Evolutionary conservation across 169 alveolate species (phyloP).

Genomic region (Plasmodium adleri): DNA sequence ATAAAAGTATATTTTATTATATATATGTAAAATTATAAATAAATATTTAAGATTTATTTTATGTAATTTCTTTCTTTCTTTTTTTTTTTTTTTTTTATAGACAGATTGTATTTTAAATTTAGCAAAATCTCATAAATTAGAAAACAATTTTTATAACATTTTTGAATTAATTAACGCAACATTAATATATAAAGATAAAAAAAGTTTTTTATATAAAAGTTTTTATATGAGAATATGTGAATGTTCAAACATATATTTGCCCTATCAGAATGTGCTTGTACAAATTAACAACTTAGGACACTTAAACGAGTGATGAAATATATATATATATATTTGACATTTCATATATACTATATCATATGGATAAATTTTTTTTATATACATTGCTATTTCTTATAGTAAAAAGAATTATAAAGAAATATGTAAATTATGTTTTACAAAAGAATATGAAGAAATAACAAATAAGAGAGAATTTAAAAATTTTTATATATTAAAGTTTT

Average conservation of each 20-base stretch:
- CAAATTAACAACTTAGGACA: constrained; percentile 39
- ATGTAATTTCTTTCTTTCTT: background rate
- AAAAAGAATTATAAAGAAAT: constrained; percentile 20
- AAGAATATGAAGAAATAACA: constrained; percentile 48
- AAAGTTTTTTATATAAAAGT: constrained; percentile 51
- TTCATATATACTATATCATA: background rate
- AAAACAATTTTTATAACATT: constrained; percentile 27
- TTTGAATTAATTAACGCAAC: constrained; percentile 67
- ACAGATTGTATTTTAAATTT: constrained; percentile 54
- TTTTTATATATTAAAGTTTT: constrained; percentile 60
- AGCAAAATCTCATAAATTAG: constrained; percentile 19
- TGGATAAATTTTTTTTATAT: too few species aligned
- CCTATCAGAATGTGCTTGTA: constrained; percentile 54
- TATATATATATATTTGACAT: background rate
- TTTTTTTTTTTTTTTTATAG: constrained; percentile 3
- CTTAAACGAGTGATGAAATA: constrained; percentile 33
- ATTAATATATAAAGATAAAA: constrained; percentile 42
- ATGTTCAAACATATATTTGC: constrained; percentile 38
- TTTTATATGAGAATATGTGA: constrained; percentile 69
- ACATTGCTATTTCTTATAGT: constrained; percentile 10
- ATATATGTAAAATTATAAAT: constrained; percentile 4
- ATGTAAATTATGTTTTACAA: constrained; percentile 47
- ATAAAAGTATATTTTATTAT: constrained; percentile 26
- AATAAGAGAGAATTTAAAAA: constrained; percentile 49
- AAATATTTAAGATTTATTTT: background rate